Percentiles rank a stretch among this genome's conserved stretches.
These are phyloP conservation scores for Gaultheria prostrata DNA, from an alignment of 148 eudicot species.

Conservation along the genomic window DNA sequence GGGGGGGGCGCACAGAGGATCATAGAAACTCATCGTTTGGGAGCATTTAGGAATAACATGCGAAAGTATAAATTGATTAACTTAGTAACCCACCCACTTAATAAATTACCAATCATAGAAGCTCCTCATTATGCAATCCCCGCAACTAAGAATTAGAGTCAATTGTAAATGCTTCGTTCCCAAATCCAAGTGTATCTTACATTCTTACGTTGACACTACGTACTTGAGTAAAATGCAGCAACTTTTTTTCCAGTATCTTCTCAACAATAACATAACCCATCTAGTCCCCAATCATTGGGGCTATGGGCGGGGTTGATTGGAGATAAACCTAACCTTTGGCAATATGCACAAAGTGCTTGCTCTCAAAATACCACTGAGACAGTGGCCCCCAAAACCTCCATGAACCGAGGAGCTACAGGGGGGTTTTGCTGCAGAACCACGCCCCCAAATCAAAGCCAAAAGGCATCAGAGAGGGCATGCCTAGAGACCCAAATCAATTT, in stretches of 20 bases:
- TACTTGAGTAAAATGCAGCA: not conserved
- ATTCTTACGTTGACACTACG: not conserved
- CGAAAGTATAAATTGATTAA: not conserved
- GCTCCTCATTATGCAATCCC: not conserved
- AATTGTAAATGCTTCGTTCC: not conserved
- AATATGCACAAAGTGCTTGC: no score
- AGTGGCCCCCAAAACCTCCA: no score
- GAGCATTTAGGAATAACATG: not conserved
- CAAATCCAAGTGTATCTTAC: not conserved
- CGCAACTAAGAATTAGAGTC: not conserved
- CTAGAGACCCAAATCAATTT: no score
- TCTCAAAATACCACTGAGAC: no score
- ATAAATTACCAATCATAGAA: not conserved
- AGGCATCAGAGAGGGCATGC: no score
- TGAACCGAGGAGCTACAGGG: no score
- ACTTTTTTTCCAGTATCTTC: not conserved
- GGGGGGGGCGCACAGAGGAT: not conserved
- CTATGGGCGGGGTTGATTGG: no score
- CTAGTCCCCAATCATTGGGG: no score
- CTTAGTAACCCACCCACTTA: not conserved
- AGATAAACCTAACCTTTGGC: no score
- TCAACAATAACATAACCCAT: no score
- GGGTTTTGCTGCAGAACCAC: no score
- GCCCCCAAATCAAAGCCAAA: no score
- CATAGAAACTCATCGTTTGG: not conserved